Percentiles rank a stretch among this genome's conserved stretches.
These are phyloP conservation scores for Acer saccharum DNA, from an alignment of 345 rosid species.

Conservation along the genomic window DNA sequence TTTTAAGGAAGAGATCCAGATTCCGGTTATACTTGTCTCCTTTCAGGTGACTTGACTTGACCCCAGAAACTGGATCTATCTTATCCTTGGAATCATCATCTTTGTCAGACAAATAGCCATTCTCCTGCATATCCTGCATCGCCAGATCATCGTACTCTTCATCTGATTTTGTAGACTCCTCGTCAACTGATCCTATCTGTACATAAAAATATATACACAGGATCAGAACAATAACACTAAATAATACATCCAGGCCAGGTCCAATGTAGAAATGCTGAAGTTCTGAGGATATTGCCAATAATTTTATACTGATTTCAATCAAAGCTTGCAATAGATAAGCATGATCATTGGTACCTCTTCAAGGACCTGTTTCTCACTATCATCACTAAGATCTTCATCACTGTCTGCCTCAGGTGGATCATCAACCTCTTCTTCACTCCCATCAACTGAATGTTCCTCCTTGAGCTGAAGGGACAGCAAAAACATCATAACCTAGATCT, in stretches of 20 bases:
- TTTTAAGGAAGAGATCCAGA: constrained; percentile 55
- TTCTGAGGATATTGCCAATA: background rate
- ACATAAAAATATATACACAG: background rate
- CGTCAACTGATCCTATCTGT: constrained; percentile 98
- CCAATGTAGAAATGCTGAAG: background rate
- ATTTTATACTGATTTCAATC: background rate
- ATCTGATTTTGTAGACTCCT: constrained; percentile 89
- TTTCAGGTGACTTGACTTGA: constrained; percentile 11
- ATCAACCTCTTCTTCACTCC: constrained; percentile 95
- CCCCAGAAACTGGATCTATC: constrained; percentile 15
- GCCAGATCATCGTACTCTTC: constrained; percentile 98
- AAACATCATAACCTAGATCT: constrained; percentile 10
- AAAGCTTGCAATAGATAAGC: background rate
- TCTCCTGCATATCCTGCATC: constrained; percentile 65
- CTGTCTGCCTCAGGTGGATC: constrained; percentile 83
- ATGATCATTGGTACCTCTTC: constrained; percentile 60
- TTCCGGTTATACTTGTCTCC: constrained; percentile 61
- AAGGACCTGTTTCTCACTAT: constrained; percentile 49
- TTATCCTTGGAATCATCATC: constrained; percentile 51
- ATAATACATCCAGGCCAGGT: background rate
- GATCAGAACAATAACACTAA: no score
- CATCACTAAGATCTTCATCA: constrained; percentile 83
- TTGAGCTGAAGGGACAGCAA: constrained; percentile 52
- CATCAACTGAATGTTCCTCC: constrained; percentile 90
- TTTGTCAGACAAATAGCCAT: constrained; percentile 65